phyloP scores from a whole-genome alignment of 2,329 filamentous ascomycete genomes.

The Talaromyces albobiverticillius region DNA sequence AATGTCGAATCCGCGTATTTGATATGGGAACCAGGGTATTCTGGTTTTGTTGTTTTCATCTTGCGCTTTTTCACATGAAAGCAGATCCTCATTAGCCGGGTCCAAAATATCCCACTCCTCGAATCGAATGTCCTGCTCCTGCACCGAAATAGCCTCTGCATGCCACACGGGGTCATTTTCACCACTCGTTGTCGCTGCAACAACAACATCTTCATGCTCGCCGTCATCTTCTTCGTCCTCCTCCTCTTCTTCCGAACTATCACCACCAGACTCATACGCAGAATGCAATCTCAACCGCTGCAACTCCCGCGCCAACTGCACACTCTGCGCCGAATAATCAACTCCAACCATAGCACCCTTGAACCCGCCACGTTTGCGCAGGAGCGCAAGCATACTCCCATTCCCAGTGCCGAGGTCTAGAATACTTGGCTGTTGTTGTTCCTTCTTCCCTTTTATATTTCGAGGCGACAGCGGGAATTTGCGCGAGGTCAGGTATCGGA shows the following conservation, averaged over 20 bases:
- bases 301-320: slow-evolving; percentile 70
- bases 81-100: slow-evolving; percentile 21
- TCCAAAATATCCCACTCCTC: slow-evolving; percentile 64
- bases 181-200: neutral
- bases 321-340: slow-evolving; percentile 76
- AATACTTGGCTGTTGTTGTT: slow-evolving; percentile 44
- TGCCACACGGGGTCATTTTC: neutral
- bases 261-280: slow-evolving; percentile 26
- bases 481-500: slow-evolving; percentile 61
- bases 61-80: neutral
- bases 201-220: slow-evolving; percentile 25
- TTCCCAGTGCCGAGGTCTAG: slow-evolving; percentile 94
- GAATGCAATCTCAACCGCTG: slow-evolving; percentile 36
- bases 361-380: slow-evolving; percentile 66
- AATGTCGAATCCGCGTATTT: slow-evolving; percentile 69
- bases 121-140: slow-evolving; percentile 42
- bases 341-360: slow-evolving; percentile 73
- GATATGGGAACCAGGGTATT: slow-evolving; percentile 38
- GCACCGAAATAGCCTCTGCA: slow-evolving; percentile 13
- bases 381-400: slow-evolving; percentile 81
- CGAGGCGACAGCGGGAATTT: slow-evolving; percentile 44
- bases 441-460: slow-evolving; percentile 17
- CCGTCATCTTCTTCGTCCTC: slow-evolving; percentile 27
- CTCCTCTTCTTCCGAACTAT: slow-evolving; percentile 17
- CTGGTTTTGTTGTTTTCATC: neutral